Evolutionary conservation across 768 basidiomycete species (phyloP).

Genomic region (Collybiopsis luxurians): DNA sequence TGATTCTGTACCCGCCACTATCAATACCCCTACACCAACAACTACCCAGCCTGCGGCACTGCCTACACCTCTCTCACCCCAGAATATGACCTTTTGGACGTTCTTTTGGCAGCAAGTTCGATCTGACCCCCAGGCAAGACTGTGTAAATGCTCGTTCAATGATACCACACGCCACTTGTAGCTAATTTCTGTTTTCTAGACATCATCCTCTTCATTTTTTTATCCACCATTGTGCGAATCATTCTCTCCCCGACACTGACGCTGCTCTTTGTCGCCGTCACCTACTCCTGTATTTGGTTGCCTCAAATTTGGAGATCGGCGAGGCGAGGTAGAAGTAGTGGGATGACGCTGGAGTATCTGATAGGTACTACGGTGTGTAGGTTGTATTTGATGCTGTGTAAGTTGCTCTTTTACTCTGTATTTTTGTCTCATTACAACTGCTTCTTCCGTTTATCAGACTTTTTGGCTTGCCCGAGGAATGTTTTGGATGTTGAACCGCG

Average conservation of each 20-base stretch:
- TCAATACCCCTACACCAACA: not conserved
- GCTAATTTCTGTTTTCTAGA: constrained; percentile 41
- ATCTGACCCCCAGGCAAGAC: constrained; percentile 67
- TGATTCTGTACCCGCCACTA: not conserved
- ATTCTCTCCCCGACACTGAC: constrained; percentile 66
- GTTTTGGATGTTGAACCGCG: constrained; percentile 79
- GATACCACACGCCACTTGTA: not conserved
- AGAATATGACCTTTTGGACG: constrained; percentile 32
- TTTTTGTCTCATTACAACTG: not conserved
- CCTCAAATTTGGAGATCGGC: constrained; percentile 82
- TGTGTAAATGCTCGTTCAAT: constrained; percentile 47
- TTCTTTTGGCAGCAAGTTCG: constrained; percentile 58
- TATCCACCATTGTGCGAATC: constrained; percentile 73
- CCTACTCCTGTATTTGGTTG: constrained; percentile 83
- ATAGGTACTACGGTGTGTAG: constrained; percentile 75
- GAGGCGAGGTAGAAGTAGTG: constrained; percentile 66
- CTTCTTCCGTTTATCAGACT: constrained; percentile 54
- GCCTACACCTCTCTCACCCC: constrained; percentile 10
- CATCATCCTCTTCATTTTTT: constrained; percentile 62
- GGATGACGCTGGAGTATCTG: constrained; percentile 67
- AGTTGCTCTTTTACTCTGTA: constrained; percentile 24
- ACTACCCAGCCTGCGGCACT: constrained; percentile 12
- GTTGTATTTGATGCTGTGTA: constrained; percentile 72
- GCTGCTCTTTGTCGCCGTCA: constrained; percentile 58
- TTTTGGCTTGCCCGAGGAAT: constrained; percentile 80